These are phyloP conservation scores for Penicillium dipodomyicola DNA, from an alignment of 495 filamentous ascomycete species.

Conservation along the genomic window DNA sequence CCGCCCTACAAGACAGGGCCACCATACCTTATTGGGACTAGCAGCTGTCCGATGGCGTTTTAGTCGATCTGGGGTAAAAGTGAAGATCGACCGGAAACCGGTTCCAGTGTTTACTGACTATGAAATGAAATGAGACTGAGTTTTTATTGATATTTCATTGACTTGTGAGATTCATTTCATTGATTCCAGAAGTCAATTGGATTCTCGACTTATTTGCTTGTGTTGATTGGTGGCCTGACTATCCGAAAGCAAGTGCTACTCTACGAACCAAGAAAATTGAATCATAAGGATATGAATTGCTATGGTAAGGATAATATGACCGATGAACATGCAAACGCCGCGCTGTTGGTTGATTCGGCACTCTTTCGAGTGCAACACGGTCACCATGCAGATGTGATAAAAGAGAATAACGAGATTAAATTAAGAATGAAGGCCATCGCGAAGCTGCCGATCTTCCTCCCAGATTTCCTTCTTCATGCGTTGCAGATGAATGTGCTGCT, in stretches of 20 bases:
- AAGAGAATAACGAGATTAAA: constrained; percentile 13
- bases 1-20: constrained; percentile 5
- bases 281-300: background rate
- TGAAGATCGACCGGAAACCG: constrained; percentile 8
- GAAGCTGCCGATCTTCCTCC: constrained; percentile 40
- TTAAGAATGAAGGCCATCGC: constrained; percentile 22
- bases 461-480: constrained; percentile 68
- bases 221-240: background rate
- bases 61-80: constrained; percentile 25
- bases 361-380: background rate
- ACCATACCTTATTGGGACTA: constrained; percentile 1
- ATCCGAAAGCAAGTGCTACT: background rate
- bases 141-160: background rate
- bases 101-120: background rate
- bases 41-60: constrained; percentile 1
- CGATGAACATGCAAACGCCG: background rate
- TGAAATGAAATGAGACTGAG: background rate
- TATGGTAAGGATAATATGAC: background rate
- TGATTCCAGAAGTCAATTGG: background rate
- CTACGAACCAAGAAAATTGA: background rate
- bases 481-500: constrained; percentile 59
- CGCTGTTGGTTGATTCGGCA: background rate
- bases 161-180: background rate
- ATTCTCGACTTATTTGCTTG: background rate
- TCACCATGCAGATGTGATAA: constrained; percentile 19